Conservation (phyloP, 495 filamentous ascomycete species). For the Pseudoneurospora amorphoporcata region DNA sequence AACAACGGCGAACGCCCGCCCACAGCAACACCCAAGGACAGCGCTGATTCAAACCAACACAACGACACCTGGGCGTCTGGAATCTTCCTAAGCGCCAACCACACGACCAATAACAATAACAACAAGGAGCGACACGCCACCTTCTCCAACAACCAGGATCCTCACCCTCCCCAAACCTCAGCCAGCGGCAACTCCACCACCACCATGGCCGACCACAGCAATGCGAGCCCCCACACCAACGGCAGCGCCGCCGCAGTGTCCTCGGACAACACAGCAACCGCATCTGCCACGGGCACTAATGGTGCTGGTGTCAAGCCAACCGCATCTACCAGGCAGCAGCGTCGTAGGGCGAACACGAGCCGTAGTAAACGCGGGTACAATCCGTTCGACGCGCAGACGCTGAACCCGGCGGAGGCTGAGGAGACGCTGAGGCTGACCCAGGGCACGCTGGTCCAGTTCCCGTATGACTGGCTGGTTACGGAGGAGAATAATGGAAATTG, state of each 20-base stretch:
- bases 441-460: slow-evolving; percentile 82
- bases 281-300: background rate
- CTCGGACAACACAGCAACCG: background rate
- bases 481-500: slow-evolving; percentile 92
- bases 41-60: background rate
- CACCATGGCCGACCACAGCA: background rate
- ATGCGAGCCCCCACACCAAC: slow-evolving; percentile 1
- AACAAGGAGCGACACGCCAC: slow-evolving; percentile 34
- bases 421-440: slow-evolving; percentile 73
- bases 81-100: background rate
- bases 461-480: slow-evolving; percentile 85
- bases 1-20: background rate
- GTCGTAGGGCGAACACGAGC: slow-evolving; percentile 68
- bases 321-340: slow-evolving; percentile 30
- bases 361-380: slow-evolving; percentile 62
- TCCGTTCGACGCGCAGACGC: slow-evolving; percentile 54
- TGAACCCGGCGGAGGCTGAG: slow-evolving; percentile 64
- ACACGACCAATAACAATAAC: slow-evolving; percentile 7
- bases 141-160: slow-evolving; percentile 28
- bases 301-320: slow-evolving; percentile 4
- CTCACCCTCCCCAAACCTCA: slow-evolving; percentile 22
- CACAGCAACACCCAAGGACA: background rate
- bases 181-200: slow-evolving; percentile 12
- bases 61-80: slow-evolving; percentile 10
- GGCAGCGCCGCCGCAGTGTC: background rate